Evolutionary conservation across 495 filamentous ascomycete genomes (phyloP), one percentile per base, ranked within the genome.

Genomic region (Lasiosphaeris hirsuta): DNA sequence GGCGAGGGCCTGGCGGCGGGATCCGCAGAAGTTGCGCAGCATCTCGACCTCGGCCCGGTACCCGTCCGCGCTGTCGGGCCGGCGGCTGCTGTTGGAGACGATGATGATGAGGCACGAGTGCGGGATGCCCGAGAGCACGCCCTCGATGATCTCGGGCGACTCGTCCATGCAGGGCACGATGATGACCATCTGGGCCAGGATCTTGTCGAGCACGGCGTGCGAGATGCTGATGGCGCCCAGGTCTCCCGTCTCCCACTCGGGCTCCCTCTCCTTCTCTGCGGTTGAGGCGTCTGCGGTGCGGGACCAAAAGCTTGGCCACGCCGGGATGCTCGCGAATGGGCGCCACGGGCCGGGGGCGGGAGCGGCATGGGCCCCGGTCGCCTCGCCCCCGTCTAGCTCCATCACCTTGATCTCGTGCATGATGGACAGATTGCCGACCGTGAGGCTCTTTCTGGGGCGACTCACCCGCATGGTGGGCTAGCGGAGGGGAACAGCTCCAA

Each of bases 81-180:
- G 17, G 15, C 57, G 45, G n/a, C 1, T 37, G 51, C 62, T 63
- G 61, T 69, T 69, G n/a, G 64, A 67, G 33, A 69, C 64, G 7
- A 71, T 45, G 14, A 69, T 50, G 18, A 68, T 57, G 9, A 62
- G 23, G 47, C 66, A 69, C 10, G 38, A 17, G 3, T 49, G 15
- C 0, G 69, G 69, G 7, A 71, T 69, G 10, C 60, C 62, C 0
- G 39, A 33, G 23, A 70, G 42, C 8, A 70, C 66, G 45, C 48
- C 52, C 23, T 41, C 13, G 44, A 71, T 58, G 8, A 54, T 52
- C 4, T 34, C 19, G 4, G 58, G 37, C 4, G 40, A 14, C 35
- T 71, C 69, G 45, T 69, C 56, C 18, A 64, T 71, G 67, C 64
- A 67, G 1, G 69, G 69, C 0, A 71, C 62, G 8, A 71, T 58